Evolutionary conservation across 2,329 filamentous ascomycete species (phyloP).

Genomic region (Aureobasidium sp.): DNA sequence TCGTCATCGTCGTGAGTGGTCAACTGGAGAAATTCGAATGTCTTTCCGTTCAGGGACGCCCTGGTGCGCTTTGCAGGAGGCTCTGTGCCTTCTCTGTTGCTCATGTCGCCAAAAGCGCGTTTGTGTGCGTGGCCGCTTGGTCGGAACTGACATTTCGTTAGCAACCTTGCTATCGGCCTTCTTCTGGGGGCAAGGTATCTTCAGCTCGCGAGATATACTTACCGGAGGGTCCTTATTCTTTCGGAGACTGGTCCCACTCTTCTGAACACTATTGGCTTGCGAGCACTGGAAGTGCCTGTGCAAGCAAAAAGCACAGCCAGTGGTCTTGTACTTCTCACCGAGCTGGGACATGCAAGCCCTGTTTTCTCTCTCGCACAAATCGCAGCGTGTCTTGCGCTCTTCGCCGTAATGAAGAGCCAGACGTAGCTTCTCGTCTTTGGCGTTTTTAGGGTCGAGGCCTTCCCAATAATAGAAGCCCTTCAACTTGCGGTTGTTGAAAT

Average conservation of each 20-base stretch:
- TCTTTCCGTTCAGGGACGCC: background rate
- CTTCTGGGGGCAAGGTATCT: no score
- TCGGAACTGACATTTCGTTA: background rate
- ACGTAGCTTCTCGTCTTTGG: background rate
- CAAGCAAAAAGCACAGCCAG: background rate
- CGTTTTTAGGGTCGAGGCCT: background rate
- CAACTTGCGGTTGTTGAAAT: background rate
- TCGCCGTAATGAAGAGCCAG: background rate
- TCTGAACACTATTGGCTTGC: background rate
- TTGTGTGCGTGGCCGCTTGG: background rate
- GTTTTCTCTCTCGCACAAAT: background rate
- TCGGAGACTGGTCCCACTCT: background rate
- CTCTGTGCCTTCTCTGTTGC: background rate
- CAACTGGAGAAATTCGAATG: background rate
- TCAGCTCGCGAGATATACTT: no score
- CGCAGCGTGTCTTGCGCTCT: background rate
- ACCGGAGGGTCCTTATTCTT: background rate
- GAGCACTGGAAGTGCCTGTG: background rate
- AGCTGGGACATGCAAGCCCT: background rate
- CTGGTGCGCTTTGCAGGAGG: background rate
- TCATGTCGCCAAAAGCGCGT: background rate
- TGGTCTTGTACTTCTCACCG: background rate
- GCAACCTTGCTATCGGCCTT: no score
- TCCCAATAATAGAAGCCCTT: background rate
- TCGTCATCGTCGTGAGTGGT: background rate